phyloP scores from a whole-genome alignment of 257 asterid genomes.

The Haberlea rhodopensis region DNA sequence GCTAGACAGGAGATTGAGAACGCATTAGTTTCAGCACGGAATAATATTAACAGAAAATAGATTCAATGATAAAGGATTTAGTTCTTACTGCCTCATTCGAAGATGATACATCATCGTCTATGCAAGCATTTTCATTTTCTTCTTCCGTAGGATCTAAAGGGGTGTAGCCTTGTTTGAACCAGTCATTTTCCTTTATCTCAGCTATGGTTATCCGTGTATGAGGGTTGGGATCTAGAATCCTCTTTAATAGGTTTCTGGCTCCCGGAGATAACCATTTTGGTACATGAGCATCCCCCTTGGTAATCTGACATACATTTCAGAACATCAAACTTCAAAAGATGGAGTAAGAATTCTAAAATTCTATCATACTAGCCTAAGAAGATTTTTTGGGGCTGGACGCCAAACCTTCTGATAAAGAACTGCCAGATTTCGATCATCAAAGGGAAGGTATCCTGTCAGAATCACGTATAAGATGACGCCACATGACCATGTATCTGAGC shows the following conservation, averaged over 20 bases:
- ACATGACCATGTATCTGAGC: conserved; percentile 94
- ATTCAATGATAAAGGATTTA: background rate
- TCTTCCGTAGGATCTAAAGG: conserved; percentile 57
- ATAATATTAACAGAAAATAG: conserved; percentile 19
- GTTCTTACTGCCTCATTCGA: conserved; percentile 44
- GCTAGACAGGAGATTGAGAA: conserved; percentile 28
- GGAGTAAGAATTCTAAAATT: conserved; percentile 3
- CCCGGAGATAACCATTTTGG: conserved; percentile 90
- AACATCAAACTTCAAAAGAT: conserved; percentile 14
- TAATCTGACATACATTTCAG: conserved; percentile 48
- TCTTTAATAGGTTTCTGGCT: conserved; percentile 69
- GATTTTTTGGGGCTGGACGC: background rate
- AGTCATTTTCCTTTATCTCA: conserved; percentile 66
- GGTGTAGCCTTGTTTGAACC: conserved; percentile 79
- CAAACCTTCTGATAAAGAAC: conserved; percentile 93
- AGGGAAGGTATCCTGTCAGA: conserved; percentile 93
- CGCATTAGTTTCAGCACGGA: background rate
- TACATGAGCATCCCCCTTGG: conserved; percentile 80
- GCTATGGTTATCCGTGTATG: conserved; percentile 62
- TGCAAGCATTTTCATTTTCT: conserved; percentile 42
- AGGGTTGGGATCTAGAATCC: conserved; percentile 93
- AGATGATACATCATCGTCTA: conserved; percentile 51
- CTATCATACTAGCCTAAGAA: background rate
- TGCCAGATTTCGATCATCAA: conserved; percentile 91
- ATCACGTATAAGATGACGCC: conserved; percentile 91